phyloP scores from a whole-genome alignment of 176 grass and related monocot species.

The Eleusine indica region DNA sequence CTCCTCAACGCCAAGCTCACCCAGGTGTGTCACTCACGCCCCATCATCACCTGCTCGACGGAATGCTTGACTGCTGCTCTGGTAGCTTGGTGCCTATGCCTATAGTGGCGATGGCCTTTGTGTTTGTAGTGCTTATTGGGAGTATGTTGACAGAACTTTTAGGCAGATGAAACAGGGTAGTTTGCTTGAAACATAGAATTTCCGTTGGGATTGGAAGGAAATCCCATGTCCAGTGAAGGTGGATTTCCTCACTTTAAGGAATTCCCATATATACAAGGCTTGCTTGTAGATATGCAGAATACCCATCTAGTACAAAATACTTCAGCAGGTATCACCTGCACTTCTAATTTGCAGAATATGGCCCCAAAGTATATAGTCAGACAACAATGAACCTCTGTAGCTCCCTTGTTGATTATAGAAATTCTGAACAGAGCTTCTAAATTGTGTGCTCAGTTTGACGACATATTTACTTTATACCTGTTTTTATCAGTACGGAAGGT shows the following conservation, averaged over 20 bases:
- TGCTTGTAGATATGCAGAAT: neutral
- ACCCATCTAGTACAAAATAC: neutral
- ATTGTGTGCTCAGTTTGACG: neutral
- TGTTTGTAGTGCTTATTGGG: neutral
- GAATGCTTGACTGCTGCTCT: neutral
- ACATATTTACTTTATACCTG: neutral
- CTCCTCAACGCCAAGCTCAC: constrained; percentile 99
- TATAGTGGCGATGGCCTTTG: neutral
- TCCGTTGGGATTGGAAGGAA: neutral
- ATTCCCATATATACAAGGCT: neutral
- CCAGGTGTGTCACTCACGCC: constrained; percentile 40
- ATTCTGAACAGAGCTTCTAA: neutral
- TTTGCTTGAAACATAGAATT: neutral
- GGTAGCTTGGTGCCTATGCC: neutral
- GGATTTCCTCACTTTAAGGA: neutral
- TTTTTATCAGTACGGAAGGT: neutral
- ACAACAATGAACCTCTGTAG: neutral
- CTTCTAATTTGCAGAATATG: neutral
- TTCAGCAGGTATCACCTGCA: neutral
- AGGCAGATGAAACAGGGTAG: neutral
- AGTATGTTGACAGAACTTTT: neutral
- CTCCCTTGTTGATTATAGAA: neutral
- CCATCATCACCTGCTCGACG: neutral
- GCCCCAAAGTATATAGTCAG: neutral
- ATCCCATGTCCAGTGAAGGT: neutral